Evolutionary conservation across 441 rosid species (phyloP), one percentile per base, ranked within the genome.

Genomic region (Capsella rubella): DNA sequence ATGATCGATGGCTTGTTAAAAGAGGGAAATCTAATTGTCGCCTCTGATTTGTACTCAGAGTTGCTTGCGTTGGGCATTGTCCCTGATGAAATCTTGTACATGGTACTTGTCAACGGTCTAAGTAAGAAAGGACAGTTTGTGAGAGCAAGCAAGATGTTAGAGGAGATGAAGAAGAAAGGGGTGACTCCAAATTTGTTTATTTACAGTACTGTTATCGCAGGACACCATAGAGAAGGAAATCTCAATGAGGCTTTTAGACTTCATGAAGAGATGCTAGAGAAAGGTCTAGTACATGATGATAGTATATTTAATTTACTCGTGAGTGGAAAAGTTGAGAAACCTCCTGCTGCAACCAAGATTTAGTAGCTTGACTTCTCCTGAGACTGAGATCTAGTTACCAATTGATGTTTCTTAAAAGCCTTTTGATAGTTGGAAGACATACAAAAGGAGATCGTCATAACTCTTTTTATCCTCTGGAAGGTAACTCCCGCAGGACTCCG

Each of bases 241-340:
- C 79, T 88, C 43, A 75, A 76, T 25, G 89, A 89, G 77, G 91
- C 97, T 39, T 86, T 85, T 82, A 78, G 85, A 78, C 72, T 87
- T 83, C 92, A 85, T 60, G 79, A 76, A 25, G 97, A 89, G 80
- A 93, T 89, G 96, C 86, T 85, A 64, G 91, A 89, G 58, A 83
- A 78, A 78, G 92, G 97, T 61, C 81, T 89, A 81, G 81, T 49
- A 68, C 88, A 86, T 1, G 88, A 90, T 73, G 86, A 82, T 46
- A 73, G 78, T 35, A 76, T 94, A 8, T 84, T 81, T 62, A 86
- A 82, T 81, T 72, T 88, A 75, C 97, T 87, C 43, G 83, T 83
- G 42, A 87, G 78, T 71, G 88, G 93, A 43, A 62, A 77, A 69
- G 73, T 74, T 37, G 65, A 53, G 29, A 60, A 66, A 46, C 31